Evolutionary conservation across 1,139 yeast species (phyloP).

Genomic region (Hanseniaspora gamundiae): DNA sequence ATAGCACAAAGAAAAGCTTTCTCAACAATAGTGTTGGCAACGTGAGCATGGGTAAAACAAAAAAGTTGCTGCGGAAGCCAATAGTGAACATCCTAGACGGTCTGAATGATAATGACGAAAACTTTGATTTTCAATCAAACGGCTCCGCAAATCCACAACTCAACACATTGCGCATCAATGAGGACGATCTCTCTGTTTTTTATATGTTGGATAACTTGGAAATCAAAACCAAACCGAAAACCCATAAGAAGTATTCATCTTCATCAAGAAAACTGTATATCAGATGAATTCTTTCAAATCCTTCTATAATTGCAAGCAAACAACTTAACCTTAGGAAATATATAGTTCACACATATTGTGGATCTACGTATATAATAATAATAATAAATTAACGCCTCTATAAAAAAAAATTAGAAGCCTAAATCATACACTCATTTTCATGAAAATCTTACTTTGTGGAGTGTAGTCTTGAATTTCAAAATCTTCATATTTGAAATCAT

Average conservation of each 20-base stretch:
- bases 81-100: constrained; percentile 1
- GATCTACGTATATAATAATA: too few relatives aligned
- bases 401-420: not conserved
- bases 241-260: constrained; percentile 5
- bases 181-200: constrained; percentile 22
- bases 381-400: not conserved
- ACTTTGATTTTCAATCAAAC: too few relatives aligned
- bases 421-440: constrained; percentile 59
- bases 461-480: constrained; percentile 67
- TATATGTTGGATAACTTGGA: constrained; percentile 18
- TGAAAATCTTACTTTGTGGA: constrained; percentile 74
- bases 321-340: not conserved
- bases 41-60: not conserved
- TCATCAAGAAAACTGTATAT: not conserved
- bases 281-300: too few relatives aligned
- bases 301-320: too few relatives aligned
- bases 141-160: not conserved
- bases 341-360: not conserved
- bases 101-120: not conserved
- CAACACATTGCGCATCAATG: constrained; percentile 1
- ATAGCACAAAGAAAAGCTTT: not conserved
- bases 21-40: not conserved
- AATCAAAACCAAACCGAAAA: constrained; percentile 13
- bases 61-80: not conserved
- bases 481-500: constrained; percentile 81